Conservation (phyloP, 2,329 filamentous ascomycete genomes). For the Trichoderma simmonsii region DNA sequence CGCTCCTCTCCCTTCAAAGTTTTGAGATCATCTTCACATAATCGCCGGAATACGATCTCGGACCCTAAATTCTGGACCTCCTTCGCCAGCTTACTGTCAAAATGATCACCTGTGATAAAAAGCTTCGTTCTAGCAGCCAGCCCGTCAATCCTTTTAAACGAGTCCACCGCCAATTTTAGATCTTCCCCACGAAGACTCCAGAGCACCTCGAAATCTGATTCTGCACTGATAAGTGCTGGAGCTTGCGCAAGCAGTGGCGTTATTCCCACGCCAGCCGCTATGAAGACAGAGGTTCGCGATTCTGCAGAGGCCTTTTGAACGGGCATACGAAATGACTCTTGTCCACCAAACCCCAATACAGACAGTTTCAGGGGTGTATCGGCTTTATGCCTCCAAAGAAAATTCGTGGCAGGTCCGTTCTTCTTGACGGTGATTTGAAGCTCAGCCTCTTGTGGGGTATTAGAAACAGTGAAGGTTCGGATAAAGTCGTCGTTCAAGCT, state of each 20-base stretch:
- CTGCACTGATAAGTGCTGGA: slow-evolving; percentile 39
- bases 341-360: slow-evolving; percentile 70
- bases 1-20: slow-evolving; percentile 36
- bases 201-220: slow-evolving; percentile 51
- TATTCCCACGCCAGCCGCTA: slow-evolving; percentile 79
- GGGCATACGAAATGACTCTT: slow-evolving; percentile 41
- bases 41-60: slow-evolving; percentile 36
- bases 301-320: background rate
- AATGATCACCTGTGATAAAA: slow-evolving; percentile 55
- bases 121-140: slow-evolving; percentile 54
- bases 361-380: slow-evolving; percentile 58
- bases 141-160: slow-evolving; percentile 49
- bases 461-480: slow-evolving; percentile 78
- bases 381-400: slow-evolving; percentile 59
- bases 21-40: slow-evolving; percentile 43
- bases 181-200: slow-evolving; percentile 67
- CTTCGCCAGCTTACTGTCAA: slow-evolving; percentile 29
- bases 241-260: slow-evolving; percentile 74
- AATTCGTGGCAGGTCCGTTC: slow-evolving; percentile 65
- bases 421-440: slow-evolving; percentile 72
- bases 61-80: slow-evolving; percentile 35
- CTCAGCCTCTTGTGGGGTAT: slow-evolving; percentile 44
- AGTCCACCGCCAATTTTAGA: slow-evolving; percentile 58
- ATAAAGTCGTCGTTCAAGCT: slow-evolving; percentile 82
- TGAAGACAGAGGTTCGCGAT: slow-evolving; percentile 48